Evolutionary conservation across 2,329 filamentous ascomycete species (phyloP).

Genomic region (Aplosporella prunicola): DNA sequence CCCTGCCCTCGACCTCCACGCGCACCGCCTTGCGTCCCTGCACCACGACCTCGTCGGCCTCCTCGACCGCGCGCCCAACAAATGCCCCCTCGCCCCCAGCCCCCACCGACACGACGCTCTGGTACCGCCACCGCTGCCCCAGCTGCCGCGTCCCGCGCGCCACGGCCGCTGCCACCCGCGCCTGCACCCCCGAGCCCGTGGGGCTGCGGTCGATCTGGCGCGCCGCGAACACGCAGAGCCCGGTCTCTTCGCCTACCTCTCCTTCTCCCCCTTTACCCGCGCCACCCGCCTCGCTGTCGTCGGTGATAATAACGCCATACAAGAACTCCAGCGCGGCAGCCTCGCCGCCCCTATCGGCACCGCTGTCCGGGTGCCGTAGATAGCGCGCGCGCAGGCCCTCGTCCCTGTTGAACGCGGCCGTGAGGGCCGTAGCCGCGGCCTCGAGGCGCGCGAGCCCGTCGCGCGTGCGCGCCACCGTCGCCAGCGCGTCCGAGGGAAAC

Average conservation of each 20-base stretch:
- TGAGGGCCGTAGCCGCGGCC: slow-evolving; percentile 25
- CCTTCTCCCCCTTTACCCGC: slow-evolving; percentile 11
- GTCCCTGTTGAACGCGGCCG: slow-evolving; percentile 19
- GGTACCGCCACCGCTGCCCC: slow-evolving; percentile 16
- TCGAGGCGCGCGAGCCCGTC: slow-evolving; percentile 15
- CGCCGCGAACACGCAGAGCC: slow-evolving; percentile 38
- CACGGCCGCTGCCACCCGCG: slow-evolving; percentile 20
- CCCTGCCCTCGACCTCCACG: slow-evolving; percentile 14
- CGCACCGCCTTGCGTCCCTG: slow-evolving; percentile 10
- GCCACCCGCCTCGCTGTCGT: slow-evolving; percentile 15
- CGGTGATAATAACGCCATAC: slow-evolving; percentile 34
- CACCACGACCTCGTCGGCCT: slow-evolving; percentile 12
- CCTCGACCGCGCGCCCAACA: slow-evolving; percentile 11
- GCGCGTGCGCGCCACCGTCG: no score
- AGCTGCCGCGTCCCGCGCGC: slow-evolving; percentile 13
- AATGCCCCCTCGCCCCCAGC: slow-evolving; percentile 13
- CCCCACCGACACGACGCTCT: slow-evolving; percentile 15
- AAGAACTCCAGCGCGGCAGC: slow-evolving; percentile 27
- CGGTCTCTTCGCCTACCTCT: slow-evolving; percentile 29
- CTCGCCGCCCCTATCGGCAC: no score
- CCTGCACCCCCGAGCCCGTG: slow-evolving; percentile 24
- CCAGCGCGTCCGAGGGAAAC: slow-evolving; percentile 17
- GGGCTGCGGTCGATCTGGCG: slow-evolving; percentile 39
- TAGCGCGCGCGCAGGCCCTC: slow-evolving; percentile 14
- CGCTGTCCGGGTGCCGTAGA: slow-evolving; percentile 24